A percentile compares a stretch with the other conserved stretches of the same genome.
Evolutionary conservation across 1,139 yeast genomes (phyloP).

Genomic region (Pichia inconspicua): DNA sequence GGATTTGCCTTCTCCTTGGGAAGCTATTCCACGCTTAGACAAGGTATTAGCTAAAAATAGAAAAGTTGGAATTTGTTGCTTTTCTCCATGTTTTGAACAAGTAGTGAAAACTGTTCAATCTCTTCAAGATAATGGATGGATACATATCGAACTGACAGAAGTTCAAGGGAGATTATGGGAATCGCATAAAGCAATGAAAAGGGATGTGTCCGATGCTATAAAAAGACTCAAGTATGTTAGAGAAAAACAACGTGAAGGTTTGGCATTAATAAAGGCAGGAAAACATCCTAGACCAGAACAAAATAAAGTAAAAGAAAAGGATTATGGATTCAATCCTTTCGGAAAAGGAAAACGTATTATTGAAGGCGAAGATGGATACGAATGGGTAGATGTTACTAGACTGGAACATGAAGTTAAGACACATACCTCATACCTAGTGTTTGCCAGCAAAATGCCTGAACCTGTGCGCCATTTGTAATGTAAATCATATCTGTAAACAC

Average conservation of each 20-base stretch:
- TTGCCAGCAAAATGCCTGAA: constrained; percentile 50
- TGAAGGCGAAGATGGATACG: constrained; percentile 76
- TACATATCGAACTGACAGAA: constrained; percentile 88
- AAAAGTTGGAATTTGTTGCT: constrained; percentile 75
- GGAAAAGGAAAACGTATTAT: constrained; percentile 73
- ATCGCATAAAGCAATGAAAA: constrained; percentile 82
- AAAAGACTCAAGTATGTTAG: constrained; percentile 76
- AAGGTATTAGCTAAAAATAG: constrained; percentile 48
- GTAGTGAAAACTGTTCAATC: constrained; percentile 79
- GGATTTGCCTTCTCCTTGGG: constrained; percentile 97
- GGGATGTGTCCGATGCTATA: constrained; percentile 73
- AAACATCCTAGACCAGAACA: constrained; percentile 14
- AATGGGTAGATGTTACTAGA: constrained; percentile 79
- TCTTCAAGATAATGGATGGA: constrained; percentile 73
- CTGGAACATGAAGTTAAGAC: constrained; percentile 81
- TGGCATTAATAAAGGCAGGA: constrained; percentile 34
- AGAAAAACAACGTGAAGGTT: constrained; percentile 64
- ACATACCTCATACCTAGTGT: constrained; percentile 90
- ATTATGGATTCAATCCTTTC: constrained; percentile 77
- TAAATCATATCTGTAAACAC: not conserved
- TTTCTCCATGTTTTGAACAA: constrained; percentile 97
- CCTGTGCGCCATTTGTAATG: not conserved
- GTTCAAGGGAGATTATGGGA: constrained; percentile 84
- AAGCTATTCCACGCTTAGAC: constrained; percentile 73
- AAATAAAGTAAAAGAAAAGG: constrained; percentile 26